Evolutionary conservation across 2,329 filamentous ascomycete species (phyloP), one percentile per base, ranked within the genome.

Genomic region (Dactylonectria estremocensis): DNA sequence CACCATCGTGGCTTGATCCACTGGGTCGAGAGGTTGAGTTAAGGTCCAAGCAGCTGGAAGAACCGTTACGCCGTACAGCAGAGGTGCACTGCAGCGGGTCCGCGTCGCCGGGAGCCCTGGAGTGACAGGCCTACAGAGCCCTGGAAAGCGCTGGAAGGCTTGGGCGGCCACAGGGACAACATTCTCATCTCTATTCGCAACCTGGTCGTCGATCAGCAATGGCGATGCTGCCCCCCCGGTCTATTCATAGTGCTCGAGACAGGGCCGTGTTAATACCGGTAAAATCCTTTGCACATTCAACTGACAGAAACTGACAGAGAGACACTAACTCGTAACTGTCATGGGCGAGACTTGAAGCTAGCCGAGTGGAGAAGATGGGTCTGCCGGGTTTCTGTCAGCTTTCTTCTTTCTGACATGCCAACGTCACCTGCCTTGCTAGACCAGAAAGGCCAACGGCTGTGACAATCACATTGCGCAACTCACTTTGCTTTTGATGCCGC

Each of bases 41-140:
- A 57, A 57, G 61, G 55, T 33, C 20, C 16, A 58, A 46, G 61
- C 46, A 59, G 50, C 40, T 61, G 63, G 65, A 68, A 68, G 60
- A 68, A 68, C 65, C 61, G 65, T 68, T 64, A 59, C 61, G 65
- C 65, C 65, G 65, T 28, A 45, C 54, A 53, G 43, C 60, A 45
- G 33, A 13, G 46, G 54, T 58, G 40, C 56, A 65, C 62, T 18
- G 62, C 62, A 65, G 62, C 56, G 62, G 62, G 56, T 40, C 62
- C 62, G 33, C 16, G 43, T 35, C 55, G 22, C 40, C 49, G 62
- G 62, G 62, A 55, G 55, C 50, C 28, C 50, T 53, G 50, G 50
- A 35, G 50, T 20, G 50, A 53, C 31, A 53, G 50, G 50, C 31
- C n/a, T 35, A 8, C 20, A 28, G 24, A 52, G 49, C 49, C 18